These are phyloP conservation scores for Penicillium sp. DNA, from an alignment of 2,329 filamentous ascomycete genomes.

Conservation along the genomic window DNA sequence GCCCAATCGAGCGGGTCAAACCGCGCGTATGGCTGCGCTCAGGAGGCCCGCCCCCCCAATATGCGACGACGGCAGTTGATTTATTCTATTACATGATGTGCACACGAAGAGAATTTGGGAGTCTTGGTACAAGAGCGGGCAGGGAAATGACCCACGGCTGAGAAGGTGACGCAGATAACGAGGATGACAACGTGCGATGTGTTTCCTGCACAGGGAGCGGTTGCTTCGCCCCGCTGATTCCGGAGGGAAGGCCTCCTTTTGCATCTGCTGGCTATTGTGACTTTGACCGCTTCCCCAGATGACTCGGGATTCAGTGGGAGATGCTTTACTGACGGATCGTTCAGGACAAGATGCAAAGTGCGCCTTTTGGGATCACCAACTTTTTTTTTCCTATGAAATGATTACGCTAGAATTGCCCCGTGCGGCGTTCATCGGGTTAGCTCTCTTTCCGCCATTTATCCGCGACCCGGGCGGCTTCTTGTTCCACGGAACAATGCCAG, in stretches of 20 bases:
- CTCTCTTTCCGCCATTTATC: background rate
- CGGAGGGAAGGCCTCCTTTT: too few relatives aligned
- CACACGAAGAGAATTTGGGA: too few relatives aligned
- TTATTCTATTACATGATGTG: too few relatives aligned
- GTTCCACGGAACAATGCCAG: background rate
- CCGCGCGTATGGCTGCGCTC: constrained; percentile 13
- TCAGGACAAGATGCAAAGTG: constrained; percentile 16
- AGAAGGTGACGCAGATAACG: too few relatives aligned
- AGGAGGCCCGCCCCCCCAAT: constrained; percentile 3
- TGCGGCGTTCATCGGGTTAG: background rate
- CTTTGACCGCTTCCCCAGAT: too few relatives aligned
- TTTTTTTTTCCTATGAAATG: background rate
- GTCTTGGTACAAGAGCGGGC: too few relatives aligned
- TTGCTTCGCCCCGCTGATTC: too few relatives aligned
- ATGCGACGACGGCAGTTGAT: background rate
- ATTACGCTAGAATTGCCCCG: background rate
- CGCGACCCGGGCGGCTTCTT: constrained; percentile 1
- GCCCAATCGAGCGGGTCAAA: constrained; percentile 11
- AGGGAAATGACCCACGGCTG: too few relatives aligned
- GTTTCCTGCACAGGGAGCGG: too few relatives aligned
- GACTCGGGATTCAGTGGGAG: background rate
- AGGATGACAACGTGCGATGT: too few relatives aligned
- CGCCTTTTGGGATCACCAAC: constrained; percentile 16
- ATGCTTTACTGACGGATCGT: constrained; percentile 5
- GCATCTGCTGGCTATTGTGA: too few relatives aligned